Percentiles rank a stretch among this genome's conserved stretches.
These are phyloP conservation scores for Camelina sativa DNA, from an alignment of 345 rosid genomes.

Conservation along the genomic window DNA sequence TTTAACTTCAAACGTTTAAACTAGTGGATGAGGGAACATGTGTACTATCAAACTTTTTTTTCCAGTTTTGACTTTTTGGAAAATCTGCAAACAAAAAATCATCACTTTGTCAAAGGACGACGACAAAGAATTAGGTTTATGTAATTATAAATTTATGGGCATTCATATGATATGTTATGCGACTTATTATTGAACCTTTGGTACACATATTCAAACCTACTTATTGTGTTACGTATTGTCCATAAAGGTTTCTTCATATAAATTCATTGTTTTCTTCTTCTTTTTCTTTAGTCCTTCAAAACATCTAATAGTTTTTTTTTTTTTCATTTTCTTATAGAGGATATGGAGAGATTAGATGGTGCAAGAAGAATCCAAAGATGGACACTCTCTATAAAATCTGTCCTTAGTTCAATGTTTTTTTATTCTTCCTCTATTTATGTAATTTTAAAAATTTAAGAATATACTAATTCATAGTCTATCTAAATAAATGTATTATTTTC, in stretches of 20 bases:
- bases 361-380: conserved; percentile 12
- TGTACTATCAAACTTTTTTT: too few relatives aligned
- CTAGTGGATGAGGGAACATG: too few relatives aligned
- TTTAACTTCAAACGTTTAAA: too few relatives aligned
- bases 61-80: too few relatives aligned
- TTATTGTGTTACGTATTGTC: conserved; percentile 10
- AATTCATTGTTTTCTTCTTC: neutral
- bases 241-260: neutral
- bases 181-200: neutral
- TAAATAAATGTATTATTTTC: neutral
- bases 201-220: neutral
- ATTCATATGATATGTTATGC: conserved; percentile 6
- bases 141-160: conserved; percentile 3
- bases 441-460: neutral
- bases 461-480: neutral
- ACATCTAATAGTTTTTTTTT: neutral
- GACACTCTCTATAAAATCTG: conserved; percentile 12
- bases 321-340: neutral
- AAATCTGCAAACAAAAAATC: too few relatives aligned
- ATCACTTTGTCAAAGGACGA: neutral
- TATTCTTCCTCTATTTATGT: neutral
- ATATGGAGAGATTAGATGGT: conserved; percentile 13
- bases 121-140: neutral
- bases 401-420: conserved; percentile 4
- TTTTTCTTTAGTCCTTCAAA: neutral